These are phyloP conservation scores for Polyporus tsugae DNA, from an alignment of 1,284 basidiomycete genomes.

Conservation along the genomic window DNA sequence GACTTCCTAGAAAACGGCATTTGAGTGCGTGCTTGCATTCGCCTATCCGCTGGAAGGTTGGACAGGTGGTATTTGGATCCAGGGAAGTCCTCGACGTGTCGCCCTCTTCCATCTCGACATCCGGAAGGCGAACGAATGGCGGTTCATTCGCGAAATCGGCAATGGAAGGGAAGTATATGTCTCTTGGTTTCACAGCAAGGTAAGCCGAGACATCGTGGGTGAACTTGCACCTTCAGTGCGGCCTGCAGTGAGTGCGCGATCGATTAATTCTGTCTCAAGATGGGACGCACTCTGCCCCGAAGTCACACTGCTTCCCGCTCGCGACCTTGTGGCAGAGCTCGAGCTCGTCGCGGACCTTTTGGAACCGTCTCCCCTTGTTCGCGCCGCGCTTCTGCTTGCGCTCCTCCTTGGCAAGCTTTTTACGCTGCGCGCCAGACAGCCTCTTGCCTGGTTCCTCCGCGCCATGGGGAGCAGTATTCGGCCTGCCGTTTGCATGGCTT, in stretches of 20 bases:
- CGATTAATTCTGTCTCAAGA: background rate
- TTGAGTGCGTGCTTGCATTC: slow-evolving; percentile 90
- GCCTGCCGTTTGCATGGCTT: slow-evolving; percentile 45
- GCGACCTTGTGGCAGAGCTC: slow-evolving; percentile 82
- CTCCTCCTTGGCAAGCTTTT: slow-evolving; percentile 63
- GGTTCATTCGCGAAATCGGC: slow-evolving; percentile 50
- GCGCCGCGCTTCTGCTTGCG: slow-evolving; percentile 79
- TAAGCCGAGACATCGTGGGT: slow-evolving; percentile 85
- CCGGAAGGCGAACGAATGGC: slow-evolving; percentile 58
- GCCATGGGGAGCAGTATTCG: slow-evolving; percentile 38
- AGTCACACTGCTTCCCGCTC: slow-evolving; percentile 68
- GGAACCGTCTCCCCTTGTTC: slow-evolving; percentile 82
- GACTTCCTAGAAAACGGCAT: slow-evolving; percentile 90
- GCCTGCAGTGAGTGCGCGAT: background rate
- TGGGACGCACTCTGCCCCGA: slow-evolving; percentile 63
- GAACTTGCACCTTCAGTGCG: slow-evolving; percentile 71
- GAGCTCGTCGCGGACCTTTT: slow-evolving; percentile 75
- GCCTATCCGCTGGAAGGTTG: slow-evolving; percentile 78
- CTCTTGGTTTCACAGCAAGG: slow-evolving; percentile 78
- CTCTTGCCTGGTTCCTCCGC: slow-evolving; percentile 36
- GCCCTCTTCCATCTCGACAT: slow-evolving; percentile 43
- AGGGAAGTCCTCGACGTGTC: slow-evolving; percentile 47
- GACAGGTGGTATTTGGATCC: slow-evolving; percentile 67
- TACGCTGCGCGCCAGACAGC: slow-evolving; percentile 46
- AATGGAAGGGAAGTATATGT: slow-evolving; percentile 67